Conservation (phyloP, 306 rosid genomes). For the Ceratonia siliqua region DNA sequence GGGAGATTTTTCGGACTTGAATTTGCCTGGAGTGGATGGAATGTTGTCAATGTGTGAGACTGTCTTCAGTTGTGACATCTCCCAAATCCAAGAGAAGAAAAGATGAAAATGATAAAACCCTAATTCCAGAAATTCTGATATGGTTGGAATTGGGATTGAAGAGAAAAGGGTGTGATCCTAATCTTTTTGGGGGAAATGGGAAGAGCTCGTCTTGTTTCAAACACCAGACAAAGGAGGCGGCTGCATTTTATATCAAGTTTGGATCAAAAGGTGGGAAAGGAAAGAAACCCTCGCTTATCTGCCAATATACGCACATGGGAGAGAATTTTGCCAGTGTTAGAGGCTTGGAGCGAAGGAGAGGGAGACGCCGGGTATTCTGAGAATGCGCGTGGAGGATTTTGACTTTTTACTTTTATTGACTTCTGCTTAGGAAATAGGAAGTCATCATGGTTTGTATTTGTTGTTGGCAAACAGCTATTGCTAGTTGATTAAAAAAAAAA, state of each 20-base stretch:
- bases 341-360: not conserved
- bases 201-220: not conserved
- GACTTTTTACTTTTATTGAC: not conserved
- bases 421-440: too few relatives aligned
- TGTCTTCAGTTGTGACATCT: slow-evolving; percentile 61
- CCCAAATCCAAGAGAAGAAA: not conserved
- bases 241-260: not conserved
- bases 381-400: not conserved
- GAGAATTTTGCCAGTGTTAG: not conserved
- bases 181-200: not conserved
- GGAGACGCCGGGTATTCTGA: not conserved
- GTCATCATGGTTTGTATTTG: not conserved
- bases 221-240: not conserved
- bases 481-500: too few relatives aligned
- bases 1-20: slow-evolving; percentile 67
- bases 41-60: slow-evolving; percentile 52
- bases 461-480: too few relatives aligned
- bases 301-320: not conserved
- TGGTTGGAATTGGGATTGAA: not conserved
- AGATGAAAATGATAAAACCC: not conserved
- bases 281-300: too few relatives aligned
- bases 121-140: not conserved
- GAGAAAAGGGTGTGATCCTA: not conserved
- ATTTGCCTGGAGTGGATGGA: slow-evolving; percentile 82
- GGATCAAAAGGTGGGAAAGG: not conserved